Conservation (phyloP, 148 eudicot genomes). For the Chenopodium suecicum region DNA sequence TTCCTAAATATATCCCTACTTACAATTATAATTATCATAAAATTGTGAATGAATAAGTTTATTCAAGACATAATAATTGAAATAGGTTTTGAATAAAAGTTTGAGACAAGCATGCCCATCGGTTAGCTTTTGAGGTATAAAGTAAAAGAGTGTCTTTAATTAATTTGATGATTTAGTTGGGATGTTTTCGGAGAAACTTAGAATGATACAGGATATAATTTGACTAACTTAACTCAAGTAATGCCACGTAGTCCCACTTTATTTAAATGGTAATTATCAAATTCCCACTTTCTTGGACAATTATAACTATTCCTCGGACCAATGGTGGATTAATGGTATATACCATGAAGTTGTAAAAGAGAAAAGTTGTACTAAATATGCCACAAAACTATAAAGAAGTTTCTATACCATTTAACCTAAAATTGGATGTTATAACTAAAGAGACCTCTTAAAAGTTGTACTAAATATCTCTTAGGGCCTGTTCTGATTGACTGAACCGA, state of each 20-base stretch:
- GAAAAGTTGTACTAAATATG: neutral
- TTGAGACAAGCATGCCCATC: slow-evolving; percentile 5
- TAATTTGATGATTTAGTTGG: neutral
- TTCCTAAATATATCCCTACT: too few species aligned
- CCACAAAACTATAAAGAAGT: neutral
- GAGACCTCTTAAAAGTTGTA: too few species aligned
- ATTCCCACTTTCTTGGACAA: slow-evolving; percentile 21
- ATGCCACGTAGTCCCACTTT: neutral
- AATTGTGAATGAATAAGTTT: neutral
- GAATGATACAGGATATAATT: neutral
- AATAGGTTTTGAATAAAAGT: neutral
- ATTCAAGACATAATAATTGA: neutral
- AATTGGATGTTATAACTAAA: too few species aligned
- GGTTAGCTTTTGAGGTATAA: neutral
- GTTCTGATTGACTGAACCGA: too few species aligned
- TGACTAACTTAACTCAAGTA: neutral
- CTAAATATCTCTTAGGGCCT: too few species aligned
- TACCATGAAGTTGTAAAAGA: too few species aligned
- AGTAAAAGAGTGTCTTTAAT: neutral
- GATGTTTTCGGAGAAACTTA: slow-evolving; percentile 18
- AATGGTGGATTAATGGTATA: too few species aligned
- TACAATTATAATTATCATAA: neutral
- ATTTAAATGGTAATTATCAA: slow-evolving; percentile 4
- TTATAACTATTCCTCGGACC: slow-evolving; percentile 1
- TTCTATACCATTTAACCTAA: too few species aligned